These are phyloP conservation scores for Pleurotus ostreatus DNA, from an alignment of 768 basidiomycete genomes.

Conservation along the genomic window DNA sequence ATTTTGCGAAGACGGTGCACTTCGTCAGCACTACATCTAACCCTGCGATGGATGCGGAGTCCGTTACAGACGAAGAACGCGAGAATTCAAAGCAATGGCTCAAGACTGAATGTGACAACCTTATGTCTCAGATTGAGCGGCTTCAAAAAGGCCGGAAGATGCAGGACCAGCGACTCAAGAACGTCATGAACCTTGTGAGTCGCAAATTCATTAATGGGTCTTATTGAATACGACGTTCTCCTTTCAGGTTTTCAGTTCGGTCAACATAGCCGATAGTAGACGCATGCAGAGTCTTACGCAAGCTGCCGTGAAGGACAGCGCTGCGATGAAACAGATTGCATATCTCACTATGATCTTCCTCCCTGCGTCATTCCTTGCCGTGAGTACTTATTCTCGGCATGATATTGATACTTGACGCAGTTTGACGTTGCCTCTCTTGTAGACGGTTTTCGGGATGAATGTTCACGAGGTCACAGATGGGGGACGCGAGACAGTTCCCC, in stretches of 20 bases:
- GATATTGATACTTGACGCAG: neutral
- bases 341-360: constrained; percentile 62
- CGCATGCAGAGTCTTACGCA: constrained; percentile 51
- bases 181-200: constrained; percentile 48
- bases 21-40: constrained; percentile 49
- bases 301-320: constrained; percentile 45
- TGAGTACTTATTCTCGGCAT: no score
- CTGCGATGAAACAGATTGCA: constrained; percentile 56
- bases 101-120: constrained; percentile 42
- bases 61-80: neutral
- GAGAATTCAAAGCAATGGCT: neutral
- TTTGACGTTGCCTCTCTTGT: neutral
- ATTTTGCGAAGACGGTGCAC: constrained; percentile 47
- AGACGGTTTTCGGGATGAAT: constrained; percentile 60
- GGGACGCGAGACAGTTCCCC: constrained; percentile 27
- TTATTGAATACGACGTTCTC: neutral
- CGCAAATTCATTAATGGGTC: neutral
- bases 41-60: constrained; percentile 41
- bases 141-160: constrained; percentile 33
- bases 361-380: constrained; percentile 51
- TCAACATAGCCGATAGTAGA: constrained; percentile 53
- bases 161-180: constrained; percentile 47
- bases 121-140: constrained; percentile 47
- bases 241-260: constrained; percentile 51
- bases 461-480: constrained; percentile 33